Conservation (phyloP, 768 basidiomycete genomes). For the Kwoniella europaea region DNA sequence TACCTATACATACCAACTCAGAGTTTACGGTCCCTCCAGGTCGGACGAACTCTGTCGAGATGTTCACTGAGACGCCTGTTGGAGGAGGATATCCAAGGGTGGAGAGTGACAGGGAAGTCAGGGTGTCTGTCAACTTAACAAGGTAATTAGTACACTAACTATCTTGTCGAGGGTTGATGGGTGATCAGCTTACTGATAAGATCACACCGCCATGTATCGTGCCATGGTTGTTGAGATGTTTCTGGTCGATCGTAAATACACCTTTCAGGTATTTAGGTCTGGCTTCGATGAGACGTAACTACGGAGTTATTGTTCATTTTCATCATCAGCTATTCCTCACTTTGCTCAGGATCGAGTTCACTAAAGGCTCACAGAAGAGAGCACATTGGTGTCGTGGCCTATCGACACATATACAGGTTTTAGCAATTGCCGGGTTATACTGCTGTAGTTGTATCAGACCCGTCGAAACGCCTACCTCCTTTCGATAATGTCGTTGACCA, state of each 20-base stretch:
- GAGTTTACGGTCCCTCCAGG: slow-evolving; percentile 50
- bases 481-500: slow-evolving; percentile 46
- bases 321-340: background rate
- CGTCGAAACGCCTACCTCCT: slow-evolving; percentile 31
- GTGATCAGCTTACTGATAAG: slow-evolving; percentile 36
- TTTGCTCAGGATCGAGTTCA: background rate
- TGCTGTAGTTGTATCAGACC: background rate
- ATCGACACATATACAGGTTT: background rate
- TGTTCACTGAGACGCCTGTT: slow-evolving; percentile 53
- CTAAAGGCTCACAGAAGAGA: slow-evolving; percentile 33
- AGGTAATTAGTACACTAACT: background rate
- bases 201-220: slow-evolving; percentile 53
- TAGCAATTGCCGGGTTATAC: background rate
- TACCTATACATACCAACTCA: slow-evolving; percentile 40
- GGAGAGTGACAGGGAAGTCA: slow-evolving; percentile 53
- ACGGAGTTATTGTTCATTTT: background rate
- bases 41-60: slow-evolving; percentile 54
- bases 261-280: slow-evolving; percentile 41
- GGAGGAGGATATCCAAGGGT: slow-evolving; percentile 52
- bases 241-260: slow-evolving; percentile 32
- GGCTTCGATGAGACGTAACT: slow-evolving; percentile 45
- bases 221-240: slow-evolving; percentile 52
- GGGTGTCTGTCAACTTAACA: slow-evolving; percentile 52
- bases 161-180: background rate
- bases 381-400: slow-evolving; percentile 46